These are phyloP conservation scores for Leptographium galeiforme DNA, from an alignment of 2,329 filamentous ascomycete genomes.

Conservation along the genomic window DNA sequence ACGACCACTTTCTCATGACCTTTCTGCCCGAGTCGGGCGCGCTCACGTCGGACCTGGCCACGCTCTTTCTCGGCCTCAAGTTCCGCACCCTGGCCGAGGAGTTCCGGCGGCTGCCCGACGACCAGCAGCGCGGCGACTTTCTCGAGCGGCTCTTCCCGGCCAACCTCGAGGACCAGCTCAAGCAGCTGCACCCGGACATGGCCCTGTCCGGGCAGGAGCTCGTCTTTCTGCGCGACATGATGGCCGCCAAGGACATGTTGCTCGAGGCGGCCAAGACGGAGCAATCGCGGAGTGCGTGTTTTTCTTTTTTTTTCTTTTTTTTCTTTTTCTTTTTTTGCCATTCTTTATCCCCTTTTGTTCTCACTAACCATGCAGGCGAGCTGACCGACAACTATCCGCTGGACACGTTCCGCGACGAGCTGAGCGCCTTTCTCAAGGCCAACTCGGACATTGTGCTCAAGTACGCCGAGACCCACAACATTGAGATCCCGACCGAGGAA, in stretches of 20 bases:
- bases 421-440: conserved; percentile 19
- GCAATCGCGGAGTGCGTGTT: conserved; percentile 15
- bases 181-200: conserved; percentile 21
- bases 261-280: conserved; percentile 42
- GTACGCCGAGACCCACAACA: conserved; percentile 24
- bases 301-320: too few relatives aligned
- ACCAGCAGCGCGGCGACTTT: conserved; percentile 13
- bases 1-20: conserved; percentile 31
- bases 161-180: conserved; percentile 37
- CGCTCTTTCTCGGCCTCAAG: conserved; percentile 33
- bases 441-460: conserved; percentile 19
- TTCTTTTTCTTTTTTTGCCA: too few relatives aligned
- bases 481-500: conserved; percentile 21
- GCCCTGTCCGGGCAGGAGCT: conserved; percentile 10
- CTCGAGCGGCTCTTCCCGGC: conserved; percentile 42
- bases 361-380: conserved; percentile 1
- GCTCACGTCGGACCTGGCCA: conserved; percentile 26
- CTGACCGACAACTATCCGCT: conserved; percentile 26
- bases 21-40: conserved; percentile 25
- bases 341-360: too few relatives aligned
- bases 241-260: conserved; percentile 25
- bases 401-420: conserved; percentile 21
- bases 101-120: conserved; percentile 6
- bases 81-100: conserved; percentile 16
- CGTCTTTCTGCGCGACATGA: conserved; percentile 8